phyloP scores from a whole-genome alignment of 495 filamentous ascomycete species.

The Hyaloscypha variabilis region DNA sequence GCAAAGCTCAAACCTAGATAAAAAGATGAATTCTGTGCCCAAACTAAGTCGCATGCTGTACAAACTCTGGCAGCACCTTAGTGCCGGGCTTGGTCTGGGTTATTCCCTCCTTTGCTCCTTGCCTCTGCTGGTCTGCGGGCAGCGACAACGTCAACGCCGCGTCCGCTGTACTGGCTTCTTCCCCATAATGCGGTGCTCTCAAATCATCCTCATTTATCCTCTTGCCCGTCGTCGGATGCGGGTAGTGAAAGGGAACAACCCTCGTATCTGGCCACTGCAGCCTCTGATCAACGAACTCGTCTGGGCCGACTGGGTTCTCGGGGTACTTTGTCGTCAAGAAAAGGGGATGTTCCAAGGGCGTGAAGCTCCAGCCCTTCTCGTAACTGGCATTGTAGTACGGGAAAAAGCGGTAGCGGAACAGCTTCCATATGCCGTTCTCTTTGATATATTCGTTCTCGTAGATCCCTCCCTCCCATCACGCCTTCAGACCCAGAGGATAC shows the following conservation, averaged over 20 bases:
- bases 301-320: slow-evolving; percentile 51
- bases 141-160: too few relatives aligned
- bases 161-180: too few relatives aligned
- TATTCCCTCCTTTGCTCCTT: too few relatives aligned
- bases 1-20: too few relatives aligned
- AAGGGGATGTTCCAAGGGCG: slow-evolving; percentile 49
- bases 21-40: too few relatives aligned
- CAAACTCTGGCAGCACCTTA: too few relatives aligned
- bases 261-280: slow-evolving; percentile 58
- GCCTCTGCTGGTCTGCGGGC: too few relatives aligned
- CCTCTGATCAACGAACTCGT: slow-evolving; percentile 54
- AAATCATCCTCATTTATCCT: slow-evolving; percentile 46
- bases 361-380: slow-evolving; percentile 54
- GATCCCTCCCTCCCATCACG: slow-evolving; percentile 60
- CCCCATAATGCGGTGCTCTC: slow-evolving; percentile 47
- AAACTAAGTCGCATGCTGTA: too few relatives aligned
- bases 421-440: slow-evolving; percentile 56
- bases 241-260: slow-evolving; percentile 58
- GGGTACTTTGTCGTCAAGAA: slow-evolving; percentile 47
- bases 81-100: too few relatives aligned
- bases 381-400: slow-evolving; percentile 58
- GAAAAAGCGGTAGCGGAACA: slow-evolving; percentile 56
- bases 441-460: slow-evolving; percentile 65
- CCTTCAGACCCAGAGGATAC: slow-evolving; percentile 50
- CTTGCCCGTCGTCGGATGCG: slow-evolving; percentile 54